A percentile compares a stretch with the other conserved stretches of the same genome.
Conservation (phyloP, 768 basidiomycete species). For the Tulasnella sp. region DNA sequence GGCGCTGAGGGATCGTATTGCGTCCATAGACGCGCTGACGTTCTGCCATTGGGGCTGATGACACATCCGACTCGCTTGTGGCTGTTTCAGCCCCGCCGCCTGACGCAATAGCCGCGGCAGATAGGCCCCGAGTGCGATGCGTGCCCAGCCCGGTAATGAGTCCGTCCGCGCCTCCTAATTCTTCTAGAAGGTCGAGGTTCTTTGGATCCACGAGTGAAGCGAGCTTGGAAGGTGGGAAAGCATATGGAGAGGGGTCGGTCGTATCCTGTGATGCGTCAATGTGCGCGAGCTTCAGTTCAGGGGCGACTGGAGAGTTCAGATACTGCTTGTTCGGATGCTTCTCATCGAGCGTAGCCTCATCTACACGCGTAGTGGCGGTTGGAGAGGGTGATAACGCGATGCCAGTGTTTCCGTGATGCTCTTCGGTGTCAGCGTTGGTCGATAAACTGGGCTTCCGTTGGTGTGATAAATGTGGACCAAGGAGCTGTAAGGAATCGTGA, state of each 20-base stretch:
- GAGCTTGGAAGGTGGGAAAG: constrained; percentile 59
- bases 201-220: constrained; percentile 89
- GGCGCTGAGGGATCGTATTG: constrained; percentile 63
- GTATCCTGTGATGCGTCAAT: constrained; percentile 22
- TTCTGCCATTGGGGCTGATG: constrained; percentile 44
- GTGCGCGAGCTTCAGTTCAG: not conserved
- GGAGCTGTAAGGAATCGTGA: constrained; percentile 5
- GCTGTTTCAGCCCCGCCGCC: constrained; percentile 1
- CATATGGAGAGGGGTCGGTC: constrained; percentile 60
- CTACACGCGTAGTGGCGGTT: constrained; percentile 7
- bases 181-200: constrained; percentile 49
- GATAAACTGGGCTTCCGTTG: constrained; percentile 13
- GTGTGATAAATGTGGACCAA: constrained; percentile 13
- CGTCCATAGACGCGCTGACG: constrained; percentile 60
- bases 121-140: constrained; percentile 33
- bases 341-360: not conserved
- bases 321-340: not conserved
- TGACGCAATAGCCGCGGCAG: constrained; percentile 10
- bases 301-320: not conserved
- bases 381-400: constrained; percentile 22
- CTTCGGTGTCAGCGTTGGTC: constrained; percentile 40
- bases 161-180: constrained; percentile 59
- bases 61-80: constrained; percentile 21
- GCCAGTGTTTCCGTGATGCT: constrained; percentile 19
- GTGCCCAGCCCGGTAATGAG: constrained; percentile 70